Percentiles rank a stretch among this genome's conserved stretches.
phyloP scores from a whole-genome alignment of 495 filamentous ascomycete species.

The Recurvomyces mirabilis region DNA sequence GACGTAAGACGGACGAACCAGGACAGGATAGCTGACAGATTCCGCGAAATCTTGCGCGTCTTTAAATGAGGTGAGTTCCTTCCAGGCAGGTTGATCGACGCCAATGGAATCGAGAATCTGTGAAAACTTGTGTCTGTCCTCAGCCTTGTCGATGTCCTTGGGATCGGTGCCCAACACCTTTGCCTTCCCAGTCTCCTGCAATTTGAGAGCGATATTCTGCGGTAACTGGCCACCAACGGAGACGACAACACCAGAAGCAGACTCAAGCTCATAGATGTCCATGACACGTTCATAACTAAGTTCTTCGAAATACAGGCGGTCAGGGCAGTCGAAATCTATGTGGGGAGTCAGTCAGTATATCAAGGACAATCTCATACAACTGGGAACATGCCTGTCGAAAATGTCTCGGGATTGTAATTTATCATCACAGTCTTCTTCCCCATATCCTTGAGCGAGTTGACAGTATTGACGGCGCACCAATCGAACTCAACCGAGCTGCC shows the following conservation, averaged over 20 bases:
- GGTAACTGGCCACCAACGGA: conserved; percentile 93
- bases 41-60: conserved; percentile 80
- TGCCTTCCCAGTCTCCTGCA: conserved; percentile 84
- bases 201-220: conserved; percentile 88
- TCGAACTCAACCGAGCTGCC: conserved; percentile 97
- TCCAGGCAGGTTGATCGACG: conserved; percentile 96
- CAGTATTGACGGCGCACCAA: conserved; percentile 95
- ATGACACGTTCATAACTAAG: conserved; percentile 94
- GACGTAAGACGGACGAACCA: conserved; percentile 91
- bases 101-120: conserved; percentile 91
- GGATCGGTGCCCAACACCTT: conserved; percentile 87
- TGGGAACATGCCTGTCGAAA: too few relatives aligned
- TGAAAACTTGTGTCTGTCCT: conserved; percentile 97
- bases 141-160: conserved; percentile 88
- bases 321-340: conserved; percentile 90
- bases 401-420: conserved; percentile 54
- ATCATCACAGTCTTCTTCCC: conserved; percentile 99
- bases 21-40: conserved; percentile 77
- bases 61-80: conserved; percentile 80
- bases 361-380: too few relatives aligned
- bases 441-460: conserved; percentile 71
- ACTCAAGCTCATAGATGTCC: conserved; percentile 96
- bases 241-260: conserved; percentile 78
- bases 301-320: conserved; percentile 94
- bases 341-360: conserved; percentile 72